These are phyloP conservation scores for Carex arenaria DNA, from an alignment of 202 grass and related monocot species.

Conservation along the genomic window DNA sequence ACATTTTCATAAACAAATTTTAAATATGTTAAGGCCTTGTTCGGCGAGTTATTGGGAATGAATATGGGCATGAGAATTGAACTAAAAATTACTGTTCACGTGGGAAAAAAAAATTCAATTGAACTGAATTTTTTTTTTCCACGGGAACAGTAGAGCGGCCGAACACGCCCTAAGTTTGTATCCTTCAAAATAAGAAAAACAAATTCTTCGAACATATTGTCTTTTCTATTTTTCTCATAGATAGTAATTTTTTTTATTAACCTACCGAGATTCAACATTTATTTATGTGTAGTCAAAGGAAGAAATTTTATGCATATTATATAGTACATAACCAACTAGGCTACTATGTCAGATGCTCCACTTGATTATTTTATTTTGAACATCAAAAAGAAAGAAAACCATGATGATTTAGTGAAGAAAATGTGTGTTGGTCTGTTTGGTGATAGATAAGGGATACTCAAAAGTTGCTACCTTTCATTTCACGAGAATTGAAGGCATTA, in stretches of 20 bases:
- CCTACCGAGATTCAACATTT: neutral
- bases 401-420: neutral
- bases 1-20: neutral
- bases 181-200: neutral
- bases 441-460: neutral
- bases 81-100: no score
- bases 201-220: neutral
- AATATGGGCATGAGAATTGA: no score
- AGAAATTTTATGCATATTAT: neutral
- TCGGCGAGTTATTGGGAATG: no score
- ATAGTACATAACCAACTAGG: neutral
- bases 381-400: neutral
- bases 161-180: no score
- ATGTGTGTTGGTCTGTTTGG: neutral
- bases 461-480: constrained; percentile 2
- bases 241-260: neutral
- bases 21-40: neutral
- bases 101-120: no score
- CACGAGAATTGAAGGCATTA: neutral
- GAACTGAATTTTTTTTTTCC: no score
- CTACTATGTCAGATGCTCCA: neutral
- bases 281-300: neutral
- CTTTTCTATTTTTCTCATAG: neutral
- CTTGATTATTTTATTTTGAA: neutral
- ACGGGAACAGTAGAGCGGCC: no score